A percentile compares a stretch with the other conserved stretches of the same genome.
Conservation (phyloP, 2,329 filamentous ascomycete species). For the Aspergillus sp. region DNA sequence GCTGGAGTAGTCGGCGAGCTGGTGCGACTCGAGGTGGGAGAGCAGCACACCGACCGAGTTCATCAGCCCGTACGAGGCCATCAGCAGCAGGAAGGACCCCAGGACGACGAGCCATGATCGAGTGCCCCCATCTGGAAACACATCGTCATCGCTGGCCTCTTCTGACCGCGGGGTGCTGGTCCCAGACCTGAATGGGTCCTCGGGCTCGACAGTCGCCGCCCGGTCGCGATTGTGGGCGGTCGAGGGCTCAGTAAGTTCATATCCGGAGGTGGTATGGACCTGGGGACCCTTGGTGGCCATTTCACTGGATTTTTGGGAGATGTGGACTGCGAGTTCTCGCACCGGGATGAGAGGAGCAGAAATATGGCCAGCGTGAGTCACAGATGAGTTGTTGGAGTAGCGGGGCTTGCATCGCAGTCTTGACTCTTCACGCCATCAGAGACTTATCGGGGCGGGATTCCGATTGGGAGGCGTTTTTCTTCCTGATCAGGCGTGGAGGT, state of each 20-base stretch:
- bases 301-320: not conserved
- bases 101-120: constrained; percentile 38
- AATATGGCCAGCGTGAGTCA: not conserved
- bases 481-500: not conserved
- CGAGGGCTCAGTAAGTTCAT: not conserved
- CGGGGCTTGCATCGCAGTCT: not conserved
- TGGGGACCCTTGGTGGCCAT: not conserved
- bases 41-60: constrained; percentile 52
- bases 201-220: not conserved
- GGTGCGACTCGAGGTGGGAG: constrained; percentile 47
- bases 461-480: not conserved
- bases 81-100: constrained; percentile 39
- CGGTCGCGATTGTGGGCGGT: not conserved
- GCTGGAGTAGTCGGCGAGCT: constrained; percentile 44
- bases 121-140: constrained; percentile 35
- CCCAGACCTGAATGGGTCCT: not conserved
- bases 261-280: not conserved
- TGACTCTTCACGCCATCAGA: too few species aligned
- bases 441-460: not conserved
- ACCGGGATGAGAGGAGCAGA: not conserved
- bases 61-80: constrained; percentile 50
- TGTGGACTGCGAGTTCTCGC: not conserved
- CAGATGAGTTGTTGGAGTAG: not conserved
- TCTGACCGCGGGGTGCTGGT: not conserved
- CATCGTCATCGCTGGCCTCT: not conserved